Conservation (phyloP, 228 moss, liverwort and hornwort species). For the Sphagnum magellanicum region DNA sequence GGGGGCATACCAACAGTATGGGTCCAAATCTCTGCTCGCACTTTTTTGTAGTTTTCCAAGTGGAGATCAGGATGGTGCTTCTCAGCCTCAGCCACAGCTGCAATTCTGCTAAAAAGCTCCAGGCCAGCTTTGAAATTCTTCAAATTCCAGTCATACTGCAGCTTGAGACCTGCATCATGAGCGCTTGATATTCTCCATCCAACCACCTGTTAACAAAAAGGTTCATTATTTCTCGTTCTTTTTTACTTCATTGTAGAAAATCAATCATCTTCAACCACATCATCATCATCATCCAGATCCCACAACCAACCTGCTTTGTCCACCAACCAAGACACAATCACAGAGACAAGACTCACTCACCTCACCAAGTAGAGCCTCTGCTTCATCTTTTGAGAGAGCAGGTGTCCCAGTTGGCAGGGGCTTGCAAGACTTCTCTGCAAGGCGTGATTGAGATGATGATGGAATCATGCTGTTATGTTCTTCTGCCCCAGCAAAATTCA, state of each 20-base stretch:
- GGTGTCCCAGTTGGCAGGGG: slow-evolving; percentile 15
- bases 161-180: slow-evolving; percentile 30
- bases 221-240: too few species aligned
- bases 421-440: slow-evolving; percentile 29
- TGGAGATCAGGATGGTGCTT: slow-evolving; percentile 49
- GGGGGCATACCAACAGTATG: slow-evolving; percentile 27
- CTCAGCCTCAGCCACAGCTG: slow-evolving; percentile 36
- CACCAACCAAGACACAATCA: not conserved
- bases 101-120: slow-evolving; percentile 35
- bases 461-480: slow-evolving; percentile 42
- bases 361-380: slow-evolving; percentile 20
- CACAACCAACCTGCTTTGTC: not conserved
- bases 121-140: slow-evolving; percentile 34
- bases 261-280: not conserved
- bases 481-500: slow-evolving; percentile 20
- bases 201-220: slow-evolving; percentile 17
- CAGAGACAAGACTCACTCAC: slow-evolving; percentile 3
- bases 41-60: slow-evolving; percentile 14
- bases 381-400: slow-evolving; percentile 25
- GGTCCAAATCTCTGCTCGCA: slow-evolving; percentile 32
- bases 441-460: slow-evolving; percentile 16
- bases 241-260: too few species aligned
- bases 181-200: slow-evolving; percentile 35
- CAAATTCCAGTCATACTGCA: slow-evolving; percentile 43
- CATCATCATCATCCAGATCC: not conserved